These are phyloP conservation scores for Mycena sanguinolenta DNA, from an alignment of 768 basidiomycete species.

Conservation along the genomic window DNA sequence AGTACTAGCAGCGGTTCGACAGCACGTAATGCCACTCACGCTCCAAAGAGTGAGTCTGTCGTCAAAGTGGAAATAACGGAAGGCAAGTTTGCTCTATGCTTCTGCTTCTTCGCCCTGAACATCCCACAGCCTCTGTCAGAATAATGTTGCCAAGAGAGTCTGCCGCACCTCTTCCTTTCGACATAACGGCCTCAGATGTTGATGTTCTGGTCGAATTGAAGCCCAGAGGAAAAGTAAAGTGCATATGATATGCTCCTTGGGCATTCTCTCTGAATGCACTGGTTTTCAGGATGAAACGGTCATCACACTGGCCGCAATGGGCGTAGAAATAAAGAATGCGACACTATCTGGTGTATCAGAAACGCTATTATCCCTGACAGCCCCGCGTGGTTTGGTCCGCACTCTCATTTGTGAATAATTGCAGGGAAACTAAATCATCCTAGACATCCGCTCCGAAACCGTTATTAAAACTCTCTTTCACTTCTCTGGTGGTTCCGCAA, in stretches of 20 bases:
- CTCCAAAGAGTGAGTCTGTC: constrained; percentile 55
- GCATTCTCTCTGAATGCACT: constrained; percentile 8
- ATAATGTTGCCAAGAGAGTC: constrained; percentile 41
- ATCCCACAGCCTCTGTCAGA: constrained; percentile 39
- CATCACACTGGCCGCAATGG: constrained; percentile 73
- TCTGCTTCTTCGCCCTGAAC: constrained; percentile 1
- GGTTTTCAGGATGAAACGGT: constrained; percentile 76
- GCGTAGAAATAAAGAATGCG: constrained; percentile 68
- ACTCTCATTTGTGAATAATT: neutral
- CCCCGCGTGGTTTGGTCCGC: constrained; percentile 71
- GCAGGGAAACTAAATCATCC: constrained; percentile 17
- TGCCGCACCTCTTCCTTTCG: constrained; percentile 59
- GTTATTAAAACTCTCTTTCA: constrained; percentile 74
- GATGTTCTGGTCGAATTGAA: constrained; percentile 76
- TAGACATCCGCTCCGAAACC: constrained; percentile 64
- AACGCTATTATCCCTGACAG: constrained; percentile 68
- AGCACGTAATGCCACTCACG: constrained; percentile 36
- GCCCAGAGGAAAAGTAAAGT: constrained; percentile 76
- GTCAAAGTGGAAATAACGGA: constrained; percentile 65
- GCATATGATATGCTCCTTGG: constrained; percentile 30
- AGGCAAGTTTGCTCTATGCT: constrained; percentile 44
- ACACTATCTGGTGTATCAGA: constrained; percentile 48
- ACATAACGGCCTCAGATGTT: constrained; percentile 72
- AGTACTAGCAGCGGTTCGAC: constrained; percentile 57
- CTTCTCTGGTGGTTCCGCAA: constrained; percentile 70